phyloP scores from a whole-genome alignment of 768 basidiomycete species.

The Leccinum imitatum region DNA sequence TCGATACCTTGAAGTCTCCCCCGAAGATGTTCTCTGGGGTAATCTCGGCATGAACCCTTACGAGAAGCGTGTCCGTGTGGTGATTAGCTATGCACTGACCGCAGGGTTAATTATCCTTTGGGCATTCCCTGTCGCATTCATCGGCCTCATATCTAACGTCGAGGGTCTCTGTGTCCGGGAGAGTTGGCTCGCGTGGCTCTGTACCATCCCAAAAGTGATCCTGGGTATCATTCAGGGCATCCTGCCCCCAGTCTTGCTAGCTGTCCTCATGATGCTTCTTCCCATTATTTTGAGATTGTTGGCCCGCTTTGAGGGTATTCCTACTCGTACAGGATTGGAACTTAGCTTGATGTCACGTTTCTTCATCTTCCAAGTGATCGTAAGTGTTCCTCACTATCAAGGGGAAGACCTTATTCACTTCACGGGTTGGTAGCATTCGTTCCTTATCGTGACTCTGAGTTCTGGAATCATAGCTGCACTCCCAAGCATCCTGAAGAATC shows the following conservation, averaged over 20 bases:
- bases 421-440: slow-evolving; percentile 67
- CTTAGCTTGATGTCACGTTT: slow-evolving; percentile 89
- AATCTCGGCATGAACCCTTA: slow-evolving; percentile 91
- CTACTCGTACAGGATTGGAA: slow-evolving; percentile 79
- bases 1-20: slow-evolving; percentile 79
- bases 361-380: slow-evolving; percentile 90
- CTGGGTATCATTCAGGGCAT: slow-evolving; percentile 89
- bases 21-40: slow-evolving; percentile 88
- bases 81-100: slow-evolving; percentile 72
- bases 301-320: slow-evolving; percentile 87
- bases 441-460: slow-evolving; percentile 84
- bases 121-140: slow-evolving; percentile 84
- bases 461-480: slow-evolving; percentile 82
- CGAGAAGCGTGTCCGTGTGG: slow-evolving; percentile 66
- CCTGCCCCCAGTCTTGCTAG: slow-evolving; percentile 82
- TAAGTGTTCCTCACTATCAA: slow-evolving; percentile 40
- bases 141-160: slow-evolving; percentile 86
- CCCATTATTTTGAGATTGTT: slow-evolving; percentile 78
- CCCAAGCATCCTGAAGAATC: slow-evolving; percentile 60
- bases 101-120: slow-evolving; percentile 82
- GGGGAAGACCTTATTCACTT: background rate
- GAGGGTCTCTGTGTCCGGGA: slow-evolving; percentile 60
- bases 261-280: slow-evolving; percentile 90
- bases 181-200: slow-evolving; percentile 83
- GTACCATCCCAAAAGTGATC: slow-evolving; percentile 59